Conservation (phyloP, 2,329 filamentous ascomycete species). For the Ilyonectria destructans region DNA sequence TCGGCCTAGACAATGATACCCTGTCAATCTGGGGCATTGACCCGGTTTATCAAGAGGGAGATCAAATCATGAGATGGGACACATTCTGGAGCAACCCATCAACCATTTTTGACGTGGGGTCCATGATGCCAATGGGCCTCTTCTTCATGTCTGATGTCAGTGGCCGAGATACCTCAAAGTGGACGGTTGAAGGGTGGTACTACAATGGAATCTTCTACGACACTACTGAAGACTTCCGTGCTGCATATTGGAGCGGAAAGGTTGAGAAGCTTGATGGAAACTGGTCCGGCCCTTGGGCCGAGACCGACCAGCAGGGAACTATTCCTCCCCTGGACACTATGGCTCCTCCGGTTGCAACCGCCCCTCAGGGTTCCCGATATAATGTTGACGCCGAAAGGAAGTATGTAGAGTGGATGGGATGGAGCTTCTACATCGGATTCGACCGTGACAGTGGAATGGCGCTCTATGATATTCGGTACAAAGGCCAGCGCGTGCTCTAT, state of each 20-base stretch:
- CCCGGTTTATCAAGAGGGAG: constrained; percentile 17
- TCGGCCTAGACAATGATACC: constrained; percentile 28
- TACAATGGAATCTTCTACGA: constrained; percentile 29
- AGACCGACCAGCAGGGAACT: constrained; percentile 25
- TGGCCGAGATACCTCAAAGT: constrained; percentile 24
- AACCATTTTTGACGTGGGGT: constrained; percentile 23
- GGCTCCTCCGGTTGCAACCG: constrained; percentile 15
- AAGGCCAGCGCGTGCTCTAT: constrained; percentile 70
- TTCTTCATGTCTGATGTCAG: constrained; percentile 30
- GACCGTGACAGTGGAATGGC: constrained; percentile 64
- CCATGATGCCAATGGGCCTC: constrained; percentile 31
- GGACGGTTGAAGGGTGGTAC: constrained; percentile 27
- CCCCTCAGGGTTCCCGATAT: constrained; percentile 24
- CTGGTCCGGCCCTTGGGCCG: constrained; percentile 22
- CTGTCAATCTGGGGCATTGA: constrained; percentile 29
- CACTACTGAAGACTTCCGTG: constrained; percentile 26
- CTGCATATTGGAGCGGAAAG: constrained; percentile 23
- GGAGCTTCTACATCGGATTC: constrained; percentile 67
- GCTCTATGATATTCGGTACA: constrained; percentile 68
- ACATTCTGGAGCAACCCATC: constrained; percentile 28
- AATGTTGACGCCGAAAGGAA: constrained; percentile 22
- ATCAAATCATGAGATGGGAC: constrained; percentile 20
- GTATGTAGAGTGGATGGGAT: constrained; percentile 31
- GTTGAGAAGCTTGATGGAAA: constrained; percentile 29
- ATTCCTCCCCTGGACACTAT: constrained; percentile 28